Conservation (phyloP, 805 yeast genomes). For the Lipomyces lipofer region DNA sequence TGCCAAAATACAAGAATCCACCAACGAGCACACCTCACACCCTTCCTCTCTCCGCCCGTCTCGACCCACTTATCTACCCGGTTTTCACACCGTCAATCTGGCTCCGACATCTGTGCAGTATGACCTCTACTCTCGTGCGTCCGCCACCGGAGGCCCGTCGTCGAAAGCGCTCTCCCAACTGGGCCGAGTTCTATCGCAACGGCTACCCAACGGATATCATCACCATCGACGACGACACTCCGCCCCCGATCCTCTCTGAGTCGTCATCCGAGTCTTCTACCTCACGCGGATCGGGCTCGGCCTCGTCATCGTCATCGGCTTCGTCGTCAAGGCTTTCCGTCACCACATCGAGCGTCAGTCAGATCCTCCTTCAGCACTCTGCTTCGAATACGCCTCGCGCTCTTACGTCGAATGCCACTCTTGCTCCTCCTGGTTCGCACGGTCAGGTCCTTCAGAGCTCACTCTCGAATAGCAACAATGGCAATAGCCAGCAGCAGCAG, state of each 20-base stretch:
- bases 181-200: constrained; percentile 38
- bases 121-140: constrained; percentile 4
- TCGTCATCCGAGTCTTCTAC: neutral
- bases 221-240: constrained; percentile 38
- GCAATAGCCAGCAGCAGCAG: too few species aligned
- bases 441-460: neutral
- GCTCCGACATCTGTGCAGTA: neutral
- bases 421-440: too few species aligned
- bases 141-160: constrained; percentile 9
- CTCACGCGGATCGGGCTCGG: constrained; percentile 6
- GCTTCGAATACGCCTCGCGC: neutral
- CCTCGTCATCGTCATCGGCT: constrained; percentile 12
- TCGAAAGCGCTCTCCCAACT: constrained; percentile 32
- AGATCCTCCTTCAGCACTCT: constrained; percentile 1
- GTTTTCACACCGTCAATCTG: neutral
- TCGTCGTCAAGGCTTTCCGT: constrained; percentile 17
- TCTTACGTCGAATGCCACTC: too few species aligned
- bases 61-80: neutral
- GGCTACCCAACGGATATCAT: constrained; percentile 39
- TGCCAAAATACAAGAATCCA: too few species aligned
- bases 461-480: too few species aligned
- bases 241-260: constrained; percentile 22
- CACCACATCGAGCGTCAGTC: constrained; percentile 15
- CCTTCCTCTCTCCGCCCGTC: neutral
- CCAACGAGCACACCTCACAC: too few species aligned